Percentiles rank a stretch among this genome's conserved stretches.
Conservation (phyloP, 306 rosid species). For the peach (Prunus persica) region DNA sequence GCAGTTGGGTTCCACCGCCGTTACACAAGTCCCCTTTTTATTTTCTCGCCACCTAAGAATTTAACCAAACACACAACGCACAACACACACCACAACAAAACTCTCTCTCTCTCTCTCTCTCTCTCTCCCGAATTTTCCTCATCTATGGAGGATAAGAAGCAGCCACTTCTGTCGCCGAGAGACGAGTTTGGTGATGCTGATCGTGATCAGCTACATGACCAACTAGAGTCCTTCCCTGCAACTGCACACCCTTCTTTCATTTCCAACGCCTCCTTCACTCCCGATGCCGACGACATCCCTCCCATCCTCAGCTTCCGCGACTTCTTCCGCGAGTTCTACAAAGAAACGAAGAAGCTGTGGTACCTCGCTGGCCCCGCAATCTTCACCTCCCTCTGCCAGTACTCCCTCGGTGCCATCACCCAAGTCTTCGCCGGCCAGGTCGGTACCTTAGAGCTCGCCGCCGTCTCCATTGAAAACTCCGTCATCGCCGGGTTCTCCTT, state of each 20-base stretch:
- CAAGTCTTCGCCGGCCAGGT: conserved; percentile 84
- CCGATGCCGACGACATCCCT: conserved; percentile 57
- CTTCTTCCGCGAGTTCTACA: conserved; percentile 46
- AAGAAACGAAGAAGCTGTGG: conserved; percentile 76
- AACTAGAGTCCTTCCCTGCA: conserved; percentile 27
- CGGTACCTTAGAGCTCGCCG: conserved; percentile 69
- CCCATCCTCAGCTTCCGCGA: conserved; percentile 35
- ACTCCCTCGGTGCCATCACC: conserved; percentile 87
- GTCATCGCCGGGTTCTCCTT: conserved; percentile 92
- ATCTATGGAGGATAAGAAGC: conserved; percentile 27
- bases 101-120: background rate
- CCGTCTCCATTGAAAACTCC: conserved; percentile 81
- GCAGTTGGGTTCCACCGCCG: background rate
- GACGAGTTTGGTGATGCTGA: background rate
- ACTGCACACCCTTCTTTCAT: conserved; percentile 3
- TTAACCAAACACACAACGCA: background rate
- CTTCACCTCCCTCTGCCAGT: conserved; percentile 73
- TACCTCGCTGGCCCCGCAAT: conserved; percentile 91
- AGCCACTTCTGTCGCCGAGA: conserved; percentile 21
- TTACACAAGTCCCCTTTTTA: background rate
- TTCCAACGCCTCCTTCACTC: conserved; percentile 37
- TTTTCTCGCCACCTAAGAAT: background rate
- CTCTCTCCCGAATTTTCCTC: background rate
- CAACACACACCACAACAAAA: no score
- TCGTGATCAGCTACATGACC: background rate